phyloP scores from a whole-genome alignment of 352 stramenopile species.

The Ophiocytium majus region DNA sequence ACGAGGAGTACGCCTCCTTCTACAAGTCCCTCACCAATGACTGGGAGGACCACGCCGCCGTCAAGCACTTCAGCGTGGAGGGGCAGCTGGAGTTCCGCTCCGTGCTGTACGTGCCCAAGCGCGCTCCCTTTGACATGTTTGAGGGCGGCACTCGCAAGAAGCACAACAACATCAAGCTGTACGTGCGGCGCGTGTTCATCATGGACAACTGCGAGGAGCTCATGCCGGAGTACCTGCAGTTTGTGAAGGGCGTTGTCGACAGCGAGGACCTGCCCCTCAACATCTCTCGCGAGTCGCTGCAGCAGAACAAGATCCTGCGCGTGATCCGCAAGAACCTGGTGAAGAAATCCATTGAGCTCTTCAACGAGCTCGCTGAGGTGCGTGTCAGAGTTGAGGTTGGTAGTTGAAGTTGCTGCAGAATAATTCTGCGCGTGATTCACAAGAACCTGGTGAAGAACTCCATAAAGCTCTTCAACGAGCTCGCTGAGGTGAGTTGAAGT shows the following conservation, averaged over 20 bases:
- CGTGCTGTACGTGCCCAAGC: constrained; percentile 96
- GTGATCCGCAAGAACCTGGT: constrained; percentile 99
- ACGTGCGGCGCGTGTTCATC: constrained; percentile 99
- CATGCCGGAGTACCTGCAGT: constrained; percentile 98
- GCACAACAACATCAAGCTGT: constrained; percentile 86
- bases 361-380: constrained; percentile 97
- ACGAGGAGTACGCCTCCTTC: constrained; percentile 98
- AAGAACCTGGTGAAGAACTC: constrained; percentile 99
- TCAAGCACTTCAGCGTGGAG: constrained; percentile 99
- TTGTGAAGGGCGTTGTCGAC: constrained; percentile 99
- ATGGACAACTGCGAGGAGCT: constrained; percentile 99
- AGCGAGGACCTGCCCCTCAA: constrained; percentile 98
- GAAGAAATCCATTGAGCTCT: constrained; percentile 99
- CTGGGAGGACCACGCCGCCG: constrained; percentile 89
- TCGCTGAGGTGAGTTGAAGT: too few species aligned
- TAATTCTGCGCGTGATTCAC: constrained; percentile 99
- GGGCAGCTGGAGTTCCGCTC: constrained; percentile 98
- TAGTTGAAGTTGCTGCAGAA: constrained; percentile 99
- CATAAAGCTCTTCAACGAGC: constrained; percentile 97
- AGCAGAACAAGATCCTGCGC: constrained; percentile 99
- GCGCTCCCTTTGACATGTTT: constrained; percentile 99
- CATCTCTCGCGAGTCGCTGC: constrained; percentile 99
- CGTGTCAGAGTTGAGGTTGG: too few species aligned
- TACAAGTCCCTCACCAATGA: constrained; percentile 99
- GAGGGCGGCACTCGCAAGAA: constrained; percentile 98